Evolutionary conservation across 2,329 filamentous ascomycete species (phyloP), one percentile per base, ranked within the genome.

Genomic region (Ceratocystis smalleyi): DNA sequence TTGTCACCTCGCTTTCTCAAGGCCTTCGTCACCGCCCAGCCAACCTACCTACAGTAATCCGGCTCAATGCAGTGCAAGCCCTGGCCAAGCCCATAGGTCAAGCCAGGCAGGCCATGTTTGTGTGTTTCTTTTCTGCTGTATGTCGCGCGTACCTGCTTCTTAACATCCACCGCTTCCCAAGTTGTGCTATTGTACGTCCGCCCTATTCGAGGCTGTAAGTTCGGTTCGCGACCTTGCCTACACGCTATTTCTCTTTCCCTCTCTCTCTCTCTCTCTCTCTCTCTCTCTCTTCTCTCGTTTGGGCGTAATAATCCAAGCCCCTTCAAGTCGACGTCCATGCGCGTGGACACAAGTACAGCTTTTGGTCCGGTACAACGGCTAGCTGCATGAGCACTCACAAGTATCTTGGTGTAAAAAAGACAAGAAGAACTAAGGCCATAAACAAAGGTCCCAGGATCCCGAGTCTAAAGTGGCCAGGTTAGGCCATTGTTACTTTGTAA

Each of bases 91-190:
- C 35, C 35, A 40, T 40, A 40, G 35, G 35, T 12, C 35, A 40
- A 40, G 35, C 35, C 10, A 40, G 35, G 10, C 35, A 40, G 35
- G 35, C 35, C 35, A 40, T 15, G 10, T 40, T 40, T 15, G 35
- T 30, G 54, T 30, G 51, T 55, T 7, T 55, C 24, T 32, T 55
- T 30, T 17, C 27, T 17, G 51, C 51, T 55, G 15, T 57, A 35
- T 57, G 54, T 57, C 54, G 54, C 54, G 54, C 54, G 54, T 57
- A 57, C 54, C 54, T 57, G 54, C 54, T 57, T 57, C 54, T 57
- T n/a, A 17, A 19, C 27, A 24, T 57, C 15, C 54, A 57, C 30
- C n/a, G 17, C 8, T 57, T 57, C 17, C 27, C 54, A 30, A 40
- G 10, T 40, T 15, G 35, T 40, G 35, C 35, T 5, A 40, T 40